A percentile compares a stretch with the other conserved stretches of the same genome.
Conservation (phyloP, 352 stramenopile genomes). For the Pythium oligandrum region DNA sequence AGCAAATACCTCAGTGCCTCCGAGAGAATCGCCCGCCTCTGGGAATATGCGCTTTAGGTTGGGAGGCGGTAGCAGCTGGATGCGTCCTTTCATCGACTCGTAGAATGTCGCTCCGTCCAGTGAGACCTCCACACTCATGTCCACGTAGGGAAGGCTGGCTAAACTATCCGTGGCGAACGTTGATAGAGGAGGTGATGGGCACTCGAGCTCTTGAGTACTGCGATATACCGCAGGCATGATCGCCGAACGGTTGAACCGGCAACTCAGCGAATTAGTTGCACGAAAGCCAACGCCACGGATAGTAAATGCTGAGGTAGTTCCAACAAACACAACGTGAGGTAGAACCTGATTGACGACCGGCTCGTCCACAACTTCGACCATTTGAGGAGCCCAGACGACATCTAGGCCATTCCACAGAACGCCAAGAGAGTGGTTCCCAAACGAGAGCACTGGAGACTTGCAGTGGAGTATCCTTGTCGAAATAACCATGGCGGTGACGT, state of each 20-base stretch:
- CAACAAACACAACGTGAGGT: constrained; percentile 4
- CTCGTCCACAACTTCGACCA: constrained; percentile 1
- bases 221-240: constrained; percentile 5
- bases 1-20: background rate
- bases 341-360: background rate
- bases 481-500: constrained; percentile 6
- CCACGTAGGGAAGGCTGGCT: constrained; percentile 1
- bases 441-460: constrained; percentile 1
- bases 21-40: background rate
- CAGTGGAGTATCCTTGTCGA: constrained; percentile 7
- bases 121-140: constrained; percentile 1
- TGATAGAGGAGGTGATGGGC: too few species aligned
- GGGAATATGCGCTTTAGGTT: constrained; percentile 2
- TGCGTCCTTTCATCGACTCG: background rate
- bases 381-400: constrained; percentile 2
- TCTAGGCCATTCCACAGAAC: constrained; percentile 17
- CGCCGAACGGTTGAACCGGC: constrained; percentile 1
- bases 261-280: constrained; percentile 1
- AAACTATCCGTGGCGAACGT: background rate
- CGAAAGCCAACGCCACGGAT: constrained; percentile 4
- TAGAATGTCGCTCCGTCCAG: constrained; percentile 2
- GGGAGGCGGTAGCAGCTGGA: background rate
- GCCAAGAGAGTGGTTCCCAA: constrained; percentile 7
- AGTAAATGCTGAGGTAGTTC: background rate
- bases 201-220: constrained; percentile 5